A percentile compares a stretch with the other conserved stretches of the same genome.
Evolutionary conservation across 139 green algal species (phyloP).

Genomic region (Chlamydomonas sphaeroides): DNA sequence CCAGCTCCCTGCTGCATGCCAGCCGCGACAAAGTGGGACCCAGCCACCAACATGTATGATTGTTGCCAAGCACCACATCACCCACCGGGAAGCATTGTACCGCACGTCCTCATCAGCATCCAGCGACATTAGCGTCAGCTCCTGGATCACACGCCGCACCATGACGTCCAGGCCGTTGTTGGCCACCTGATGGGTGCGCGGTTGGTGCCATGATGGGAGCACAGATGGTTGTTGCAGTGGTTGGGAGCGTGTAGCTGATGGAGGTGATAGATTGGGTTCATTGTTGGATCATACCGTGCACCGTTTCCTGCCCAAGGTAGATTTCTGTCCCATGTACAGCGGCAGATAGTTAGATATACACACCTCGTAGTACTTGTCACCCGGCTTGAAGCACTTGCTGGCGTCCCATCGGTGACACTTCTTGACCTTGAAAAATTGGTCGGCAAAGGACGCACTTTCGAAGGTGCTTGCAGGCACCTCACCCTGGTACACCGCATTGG

Average conservation of each 20-base stretch:
- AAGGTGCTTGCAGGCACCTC: constrained; percentile 33
- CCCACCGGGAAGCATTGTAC: constrained; percentile 1
- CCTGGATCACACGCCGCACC: constrained; percentile 30
- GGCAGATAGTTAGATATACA: no score
- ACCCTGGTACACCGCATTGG: constrained; percentile 3
- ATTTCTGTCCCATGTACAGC: neutral
- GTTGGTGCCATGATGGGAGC: neutral
- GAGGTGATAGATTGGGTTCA: no score
- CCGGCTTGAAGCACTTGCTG: constrained; percentile 1
- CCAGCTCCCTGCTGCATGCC: no score
- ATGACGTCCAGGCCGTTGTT: constrained; percentile 41
- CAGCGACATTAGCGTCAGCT: constrained; percentile 26
- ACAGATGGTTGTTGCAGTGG: no score
- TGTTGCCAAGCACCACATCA: no score
- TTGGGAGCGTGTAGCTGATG: no score
- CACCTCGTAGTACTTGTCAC: constrained; percentile 29
- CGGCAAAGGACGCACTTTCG: neutral
- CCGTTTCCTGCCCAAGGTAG: no score
- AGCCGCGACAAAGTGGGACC: no score
- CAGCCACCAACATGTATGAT: no score
- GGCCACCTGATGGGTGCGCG: no score
- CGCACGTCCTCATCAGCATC: neutral
- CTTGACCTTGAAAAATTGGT: constrained; percentile 17
- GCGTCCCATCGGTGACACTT: constrained; percentile 31
- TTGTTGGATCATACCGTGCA: no score